Base-by-base conservation (phyloP, 352 stramenopile genomes). In the Globisporangium okanoganense region DNA sequence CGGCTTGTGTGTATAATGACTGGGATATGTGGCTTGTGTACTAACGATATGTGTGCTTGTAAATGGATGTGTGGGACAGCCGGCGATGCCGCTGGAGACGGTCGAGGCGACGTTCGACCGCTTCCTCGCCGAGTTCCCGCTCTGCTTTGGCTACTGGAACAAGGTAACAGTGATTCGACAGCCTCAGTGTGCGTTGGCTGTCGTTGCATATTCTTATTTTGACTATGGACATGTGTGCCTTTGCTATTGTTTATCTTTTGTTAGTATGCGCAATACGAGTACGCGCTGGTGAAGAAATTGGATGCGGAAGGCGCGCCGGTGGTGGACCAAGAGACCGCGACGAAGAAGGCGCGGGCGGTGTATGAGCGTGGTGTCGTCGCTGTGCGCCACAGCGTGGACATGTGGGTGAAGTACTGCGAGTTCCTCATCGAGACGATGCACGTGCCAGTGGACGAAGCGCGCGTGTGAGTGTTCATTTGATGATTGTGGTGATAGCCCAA, bases 91-190 rank as follows among this genome's bases (percentile, higher is more conserved):
- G 22, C 70, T 62, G 9, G 84, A 89, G 65, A 83, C 68, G 5
- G 78, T 91, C 44, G 80, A 84, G 53, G n/a, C 67, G 18, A 88
- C 79, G 55, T 93, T 83, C 40, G 82, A 91, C 41, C 73, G 65
- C 36, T 93, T 93, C 55, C 69, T 93, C 62, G 44, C 14, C 24
- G 79, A 90, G 65, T 93, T 93, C 49, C 84, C 84, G 41, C 71
- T 93, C 43, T 93, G 84, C 58, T 93, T 90, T 68, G 84, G 84
- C 68, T 93, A 93, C 66, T 93, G 84, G 84, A 93, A 90, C 70
- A 93, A 93, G 80, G 84, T 91, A 40, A 41, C 10, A 41, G 13
- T 20, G 56, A 2, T 31, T 13, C 47, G 50, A 16, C 18, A 33
- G 6, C 14, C 14, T 18, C 27, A 6, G 10, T 25, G 54, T 38